Evolutionary conservation across 257 asterid genomes (phyloP), one percentile per base, ranked within the genome.

Genomic region (Mentha longifolia): DNA sequence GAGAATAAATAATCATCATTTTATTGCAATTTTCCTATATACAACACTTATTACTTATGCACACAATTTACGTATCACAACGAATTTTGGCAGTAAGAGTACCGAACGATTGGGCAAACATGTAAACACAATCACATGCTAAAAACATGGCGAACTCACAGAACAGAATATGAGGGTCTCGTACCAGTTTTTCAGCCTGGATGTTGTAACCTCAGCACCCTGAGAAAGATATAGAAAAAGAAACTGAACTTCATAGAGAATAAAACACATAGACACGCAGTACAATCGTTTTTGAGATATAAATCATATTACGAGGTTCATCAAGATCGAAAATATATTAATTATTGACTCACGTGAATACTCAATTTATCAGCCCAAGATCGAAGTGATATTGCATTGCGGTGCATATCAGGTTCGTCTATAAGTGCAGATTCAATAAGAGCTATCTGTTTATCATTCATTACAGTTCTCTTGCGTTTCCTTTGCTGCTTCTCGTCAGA

Each of bases 121-220:
- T 45, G 49, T 30, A 56, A 70, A 43, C 63, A 11, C 39, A 46
- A 77, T 45, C 33, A 76, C 16, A 56, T 42, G 65, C 47, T 45
- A 10, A 39, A 31, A 51, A 49, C 42, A 67, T 52, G 58, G 49
- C 15, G n/a, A 68, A 39, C 39, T 35, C 63, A 39, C 20, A 51
- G 45, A 76, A 50, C 47, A 33, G 14, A 71, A 63, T 66, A 68
- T 58, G 41, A 50, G 46, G 51, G 74, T 28, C 9, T 60, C 69
- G 83, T 79, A 95, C 99, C 99, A 95, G 80, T 95, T 95, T 78
- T 95, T 95, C 13, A 95, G 91, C 81, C 95, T 92, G 46, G 99
- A 86, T 57, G 95, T 77, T 30, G 98, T 85, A 68, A 95, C 99
- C 77, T 92, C 99, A 73, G 97, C 89, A 69, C 99, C 99, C 99